Percentiles rank a stretch among this genome's conserved stretches.
Conservation (phyloP, 1,284 basidiomycete genomes). For the Trametes hirsuta region DNA sequence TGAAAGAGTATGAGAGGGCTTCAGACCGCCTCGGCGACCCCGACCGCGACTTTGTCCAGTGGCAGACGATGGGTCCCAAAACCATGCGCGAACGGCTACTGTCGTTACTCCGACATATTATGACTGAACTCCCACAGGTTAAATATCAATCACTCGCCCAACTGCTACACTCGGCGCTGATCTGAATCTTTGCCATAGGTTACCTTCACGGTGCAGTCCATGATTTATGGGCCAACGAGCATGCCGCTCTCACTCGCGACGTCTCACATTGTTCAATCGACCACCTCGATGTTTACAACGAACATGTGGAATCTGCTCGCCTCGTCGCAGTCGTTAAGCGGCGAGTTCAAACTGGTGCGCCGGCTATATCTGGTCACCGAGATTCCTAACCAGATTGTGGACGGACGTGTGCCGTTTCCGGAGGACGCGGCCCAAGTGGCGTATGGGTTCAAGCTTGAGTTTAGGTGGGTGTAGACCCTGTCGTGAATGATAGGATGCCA, state of each 20-base stretch:
- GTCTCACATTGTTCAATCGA: constrained; percentile 66
- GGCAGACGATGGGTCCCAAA: neutral
- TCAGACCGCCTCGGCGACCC: neutral
- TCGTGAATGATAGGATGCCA: too few relatives aligned
- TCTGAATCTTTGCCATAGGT: too few relatives aligned
- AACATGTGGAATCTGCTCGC: constrained; percentile 56
- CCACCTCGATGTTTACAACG: constrained; percentile 54
- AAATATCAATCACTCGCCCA: too few relatives aligned
- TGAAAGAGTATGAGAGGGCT: constrained; percentile 1
- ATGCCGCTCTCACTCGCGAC: constrained; percentile 76
- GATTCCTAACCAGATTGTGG: constrained; percentile 60
- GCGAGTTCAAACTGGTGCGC: constrained; percentile 56
- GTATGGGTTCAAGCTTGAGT: constrained; percentile 66
- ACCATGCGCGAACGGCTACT: constrained; percentile 1
- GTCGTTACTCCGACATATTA: neutral
- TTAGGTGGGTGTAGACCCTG: constrained; percentile 53
- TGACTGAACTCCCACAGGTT: too few relatives aligned
- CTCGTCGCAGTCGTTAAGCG: constrained; percentile 57
- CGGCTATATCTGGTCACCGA: constrained; percentile 66
- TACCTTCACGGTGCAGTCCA: too few relatives aligned
- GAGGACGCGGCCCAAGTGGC: constrained; percentile 56
- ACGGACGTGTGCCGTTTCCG: constrained; percentile 62
- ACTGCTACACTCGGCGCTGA: too few relatives aligned
- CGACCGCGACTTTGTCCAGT: constrained; percentile 1
- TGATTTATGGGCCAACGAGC: constrained; percentile 29